Evolutionary conservation across 495 filamentous ascomycete genomes (phyloP).

Genomic region (Penicillium arizonense): DNA sequence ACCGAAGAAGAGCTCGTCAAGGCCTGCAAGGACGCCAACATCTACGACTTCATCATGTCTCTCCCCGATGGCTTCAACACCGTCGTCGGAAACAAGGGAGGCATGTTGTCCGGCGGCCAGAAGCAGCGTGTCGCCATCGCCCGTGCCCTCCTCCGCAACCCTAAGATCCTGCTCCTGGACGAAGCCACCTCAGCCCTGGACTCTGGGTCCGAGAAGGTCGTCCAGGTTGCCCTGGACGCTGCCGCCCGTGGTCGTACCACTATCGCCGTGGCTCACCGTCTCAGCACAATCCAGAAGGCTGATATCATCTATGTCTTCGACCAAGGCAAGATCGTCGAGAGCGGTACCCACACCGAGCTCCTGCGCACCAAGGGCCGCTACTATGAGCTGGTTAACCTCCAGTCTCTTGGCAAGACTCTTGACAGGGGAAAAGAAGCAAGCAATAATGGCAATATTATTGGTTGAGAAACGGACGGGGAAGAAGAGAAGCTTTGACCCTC

Average conservation of each 20-base stretch:
- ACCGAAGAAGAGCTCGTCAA: constrained; percentile 64
- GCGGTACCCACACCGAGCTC: constrained; percentile 66
- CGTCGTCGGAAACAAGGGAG: constrained; percentile 68
- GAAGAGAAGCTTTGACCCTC: too few species aligned
- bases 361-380: constrained; percentile 63
- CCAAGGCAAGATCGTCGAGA: constrained; percentile 64
- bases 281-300: constrained; percentile 74
- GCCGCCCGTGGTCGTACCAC: constrained; percentile 70
- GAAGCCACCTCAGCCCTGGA: constrained; percentile 79
- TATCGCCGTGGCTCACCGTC: constrained; percentile 69
- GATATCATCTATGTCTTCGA: constrained; percentile 79
- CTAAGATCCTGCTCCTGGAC: constrained; percentile 68
- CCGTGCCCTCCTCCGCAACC: constrained; percentile 65
- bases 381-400: constrained; percentile 69
- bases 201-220: constrained; percentile 72
- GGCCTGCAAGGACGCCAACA: constrained; percentile 80
- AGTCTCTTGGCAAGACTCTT: constrained; percentile 27
- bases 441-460: too few species aligned
- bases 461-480: too few species aligned
- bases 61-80: constrained; percentile 70
- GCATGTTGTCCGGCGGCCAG: constrained; percentile 74
- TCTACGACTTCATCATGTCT: constrained; percentile 80
- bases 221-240: constrained; percentile 71
- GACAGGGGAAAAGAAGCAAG: too few species aligned
- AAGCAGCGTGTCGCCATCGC: constrained; percentile 77